Conservation (phyloP, 805 yeast genomes). For the Metschnikowia continentalis region DNA sequence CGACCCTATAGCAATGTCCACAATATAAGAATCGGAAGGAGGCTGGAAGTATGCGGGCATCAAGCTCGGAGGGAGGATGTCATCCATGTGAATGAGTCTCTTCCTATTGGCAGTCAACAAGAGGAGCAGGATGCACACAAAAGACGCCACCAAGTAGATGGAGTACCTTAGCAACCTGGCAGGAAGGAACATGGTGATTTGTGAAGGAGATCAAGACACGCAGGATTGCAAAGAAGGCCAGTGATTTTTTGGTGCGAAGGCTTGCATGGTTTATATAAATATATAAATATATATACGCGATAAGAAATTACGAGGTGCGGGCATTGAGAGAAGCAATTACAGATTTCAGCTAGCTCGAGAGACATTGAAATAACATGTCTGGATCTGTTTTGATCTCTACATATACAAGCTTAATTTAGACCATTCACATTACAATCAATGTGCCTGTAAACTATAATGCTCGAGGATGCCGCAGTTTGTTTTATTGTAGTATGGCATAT, state of each 20-base stretch:
- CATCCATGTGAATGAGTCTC: conserved; percentile 29
- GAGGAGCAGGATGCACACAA: conserved; percentile 19
- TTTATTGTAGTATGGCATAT: no score
- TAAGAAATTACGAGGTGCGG: not conserved
- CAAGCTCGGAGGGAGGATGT: conserved; percentile 9
- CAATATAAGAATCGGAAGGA: conserved; percentile 31
- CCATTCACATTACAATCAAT: no score
- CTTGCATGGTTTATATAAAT: not conserved
- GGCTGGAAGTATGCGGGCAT: conserved; percentile 43
- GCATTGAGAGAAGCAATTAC: no score
- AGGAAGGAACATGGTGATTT: conserved; percentile 23
- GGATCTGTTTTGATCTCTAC: no score
- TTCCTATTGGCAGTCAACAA: conserved; percentile 38
- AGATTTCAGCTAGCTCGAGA: no score
- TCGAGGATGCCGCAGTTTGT: no score
- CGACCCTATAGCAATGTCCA: conserved; percentile 39
- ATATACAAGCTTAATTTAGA: no score
- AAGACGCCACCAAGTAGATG: conserved; percentile 17
- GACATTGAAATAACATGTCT: no score
- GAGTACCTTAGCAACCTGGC: conserved; percentile 27
- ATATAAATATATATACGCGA: not conserved
- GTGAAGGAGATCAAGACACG: not conserved
- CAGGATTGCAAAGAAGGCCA: not conserved
- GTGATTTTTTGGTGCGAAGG: not conserved
- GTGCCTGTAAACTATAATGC: no score